These are phyloP conservation scores for Hordeum vulgare DNA, from an alignment of 176 grass and related monocot genomes.

Conservation along the genomic window DNA sequence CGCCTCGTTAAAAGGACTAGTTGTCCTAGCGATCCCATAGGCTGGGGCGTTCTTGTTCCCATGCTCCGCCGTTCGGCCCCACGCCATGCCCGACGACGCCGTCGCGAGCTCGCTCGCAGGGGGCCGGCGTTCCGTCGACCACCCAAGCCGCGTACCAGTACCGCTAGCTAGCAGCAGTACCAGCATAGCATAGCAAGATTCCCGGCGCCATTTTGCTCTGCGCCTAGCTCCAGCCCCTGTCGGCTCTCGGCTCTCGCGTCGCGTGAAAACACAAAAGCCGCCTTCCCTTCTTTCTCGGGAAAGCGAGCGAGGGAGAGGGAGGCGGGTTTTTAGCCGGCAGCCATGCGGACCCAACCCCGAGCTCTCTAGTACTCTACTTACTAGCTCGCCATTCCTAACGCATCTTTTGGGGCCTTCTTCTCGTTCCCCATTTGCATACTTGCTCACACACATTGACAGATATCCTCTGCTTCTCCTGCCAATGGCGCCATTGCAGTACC, in stretches of 20 bases:
- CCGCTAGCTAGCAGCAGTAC: too few species aligned
- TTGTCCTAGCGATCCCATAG: background rate
- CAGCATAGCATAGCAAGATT: constrained; percentile 19
- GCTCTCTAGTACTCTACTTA: background rate
- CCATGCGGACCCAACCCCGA: constrained; percentile 15
- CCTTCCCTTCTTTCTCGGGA: constrained; percentile 52
- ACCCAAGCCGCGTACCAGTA: background rate
- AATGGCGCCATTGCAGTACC: background rate
- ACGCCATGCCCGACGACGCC: background rate
- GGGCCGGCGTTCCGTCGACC: background rate
- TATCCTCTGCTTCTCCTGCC: constrained; percentile 11
- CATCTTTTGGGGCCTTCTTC: constrained; percentile 12
- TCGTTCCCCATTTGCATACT: background rate
- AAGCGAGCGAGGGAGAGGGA: background rate
- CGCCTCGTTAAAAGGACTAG: background rate
- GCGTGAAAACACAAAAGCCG: constrained; percentile 42
- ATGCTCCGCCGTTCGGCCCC: background rate
- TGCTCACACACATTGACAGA: background rate
- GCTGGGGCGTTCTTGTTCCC: background rate
- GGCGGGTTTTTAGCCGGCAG: background rate
- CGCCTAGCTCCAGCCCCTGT: constrained; percentile 16
- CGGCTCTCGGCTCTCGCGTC: constrained; percentile 21
- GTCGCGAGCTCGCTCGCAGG: background rate
- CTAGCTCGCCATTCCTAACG: background rate
- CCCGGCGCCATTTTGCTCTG: background rate